Conservation (phyloP, 140 eudicot genomes). For the Senecio squalidus region DNA sequence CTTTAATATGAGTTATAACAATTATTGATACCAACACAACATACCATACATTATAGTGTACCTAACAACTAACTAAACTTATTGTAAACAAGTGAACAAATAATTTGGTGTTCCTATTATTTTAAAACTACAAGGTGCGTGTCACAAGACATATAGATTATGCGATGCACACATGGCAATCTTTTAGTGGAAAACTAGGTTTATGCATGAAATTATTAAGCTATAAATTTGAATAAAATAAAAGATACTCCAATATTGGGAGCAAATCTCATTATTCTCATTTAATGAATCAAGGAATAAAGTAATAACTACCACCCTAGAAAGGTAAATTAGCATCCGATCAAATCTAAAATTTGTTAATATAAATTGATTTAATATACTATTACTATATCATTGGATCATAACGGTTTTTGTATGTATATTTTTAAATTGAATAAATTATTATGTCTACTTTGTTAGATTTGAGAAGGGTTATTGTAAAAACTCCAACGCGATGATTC, state of each 20-base stretch:
- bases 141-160: slow-evolving; percentile 23
- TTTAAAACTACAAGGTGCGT: slow-evolving; percentile 12
- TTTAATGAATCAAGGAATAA: slow-evolving; percentile 31
- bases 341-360: too few relatives aligned
- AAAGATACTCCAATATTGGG: slow-evolving; percentile 36
- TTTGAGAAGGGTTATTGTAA: too few relatives aligned
- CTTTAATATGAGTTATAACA: slow-evolving; percentile 22
- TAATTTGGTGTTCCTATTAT: slow-evolving; percentile 22
- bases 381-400: too few relatives aligned
- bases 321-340: slow-evolving; percentile 13
- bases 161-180: slow-evolving; percentile 36
- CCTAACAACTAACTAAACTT: slow-evolving; percentile 20
- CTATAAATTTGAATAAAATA: slow-evolving; percentile 30
- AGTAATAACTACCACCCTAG: slow-evolving; percentile 12
- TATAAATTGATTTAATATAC: too few relatives aligned
- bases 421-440: too few relatives aligned
- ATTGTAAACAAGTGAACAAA: slow-evolving; percentile 26
- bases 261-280: slow-evolving; percentile 31
- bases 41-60: slow-evolving; percentile 25
- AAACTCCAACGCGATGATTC: too few relatives aligned
- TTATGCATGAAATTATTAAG: slow-evolving; percentile 21
- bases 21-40: slow-evolving; percentile 31
- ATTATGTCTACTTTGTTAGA: too few relatives aligned
- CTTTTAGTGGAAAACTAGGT: slow-evolving; percentile 18
- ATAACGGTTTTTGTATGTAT: too few relatives aligned